A percentile compares a stretch with the other conserved stretches of the same genome.
Conservation (phyloP, 176 grass and related monocot species). For the Carex myosuroides region DNA sequence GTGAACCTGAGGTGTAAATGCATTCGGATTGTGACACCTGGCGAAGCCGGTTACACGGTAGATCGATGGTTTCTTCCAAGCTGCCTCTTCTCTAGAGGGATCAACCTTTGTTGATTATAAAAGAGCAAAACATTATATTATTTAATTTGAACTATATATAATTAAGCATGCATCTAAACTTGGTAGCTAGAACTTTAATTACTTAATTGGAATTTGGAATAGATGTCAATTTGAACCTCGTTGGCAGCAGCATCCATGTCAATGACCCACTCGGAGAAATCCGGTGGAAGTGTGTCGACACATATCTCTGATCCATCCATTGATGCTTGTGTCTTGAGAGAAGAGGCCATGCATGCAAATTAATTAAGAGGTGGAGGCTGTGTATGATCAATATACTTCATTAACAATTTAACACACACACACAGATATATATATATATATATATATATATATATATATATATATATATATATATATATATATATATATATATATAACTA, state of each 20-base stretch:
- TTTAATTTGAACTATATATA: neutral
- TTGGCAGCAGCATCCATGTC: neutral
- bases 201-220: too few relatives aligned
- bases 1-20: constrained; percentile 4
- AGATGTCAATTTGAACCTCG: too few relatives aligned
- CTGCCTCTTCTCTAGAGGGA: neutral
- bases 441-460: neutral
- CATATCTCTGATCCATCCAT: neutral
- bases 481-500: neutral
- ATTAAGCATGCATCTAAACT: too few relatives aligned
- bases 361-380: neutral
- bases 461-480: neutral
- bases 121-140: neutral
- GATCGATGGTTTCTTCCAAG: constrained; percentile 3
- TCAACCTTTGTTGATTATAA: neutral
- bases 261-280: neutral
- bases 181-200: too few relatives aligned
- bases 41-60: neutral
- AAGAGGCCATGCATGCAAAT: neutral
- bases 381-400: neutral
- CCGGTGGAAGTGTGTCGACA: neutral
- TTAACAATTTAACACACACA: neutral
- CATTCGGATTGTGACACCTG: neutral
- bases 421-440: neutral
- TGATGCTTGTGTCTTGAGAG: neutral